These are phyloP conservation scores for Ascoidea tarda DNA, from an alignment of 805 yeast genomes.

Conservation along the genomic window DNA sequence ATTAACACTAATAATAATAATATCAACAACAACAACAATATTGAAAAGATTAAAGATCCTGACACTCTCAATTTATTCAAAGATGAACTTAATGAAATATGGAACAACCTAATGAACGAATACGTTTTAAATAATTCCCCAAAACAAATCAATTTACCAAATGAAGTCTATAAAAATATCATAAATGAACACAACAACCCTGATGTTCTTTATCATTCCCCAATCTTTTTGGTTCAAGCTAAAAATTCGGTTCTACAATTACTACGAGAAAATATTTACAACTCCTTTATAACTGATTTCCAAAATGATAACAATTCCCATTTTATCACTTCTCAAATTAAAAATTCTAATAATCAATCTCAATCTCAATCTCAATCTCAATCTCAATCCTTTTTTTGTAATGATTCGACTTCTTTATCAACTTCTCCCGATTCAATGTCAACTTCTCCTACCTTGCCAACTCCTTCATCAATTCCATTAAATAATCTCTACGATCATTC, in stretches of 20 bases:
- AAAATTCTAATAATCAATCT: constrained; percentile 5
- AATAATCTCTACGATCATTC: too few species aligned
- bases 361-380: neutral
- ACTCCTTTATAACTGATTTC: constrained; percentile 14
- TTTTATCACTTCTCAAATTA: constrained; percentile 8
- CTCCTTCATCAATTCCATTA: too few species aligned
- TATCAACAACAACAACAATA: constrained; percentile 10
- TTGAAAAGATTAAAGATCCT: constrained; percentile 8
- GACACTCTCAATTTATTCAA: constrained; percentile 9
- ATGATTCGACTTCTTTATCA: too few species aligned
- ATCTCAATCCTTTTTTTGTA: neutral
- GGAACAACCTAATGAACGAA: constrained; percentile 22
- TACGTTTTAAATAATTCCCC: constrained; percentile 29
- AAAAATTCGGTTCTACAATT: constrained; percentile 18
- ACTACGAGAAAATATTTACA: constrained; percentile 18
- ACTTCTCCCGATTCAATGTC: too few species aligned
- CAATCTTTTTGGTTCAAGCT: constrained; percentile 16
- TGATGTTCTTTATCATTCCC: constrained; percentile 19
- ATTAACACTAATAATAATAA: neutral
- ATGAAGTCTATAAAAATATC: constrained; percentile 20
- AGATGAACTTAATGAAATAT: constrained; percentile 17
- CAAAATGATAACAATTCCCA: constrained; percentile 7
- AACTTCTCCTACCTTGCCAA: too few species aligned
- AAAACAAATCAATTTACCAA: constrained; percentile 33
- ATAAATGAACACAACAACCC: constrained; percentile 14